Evolutionary conservation across 2,329 filamentous ascomycete species (phyloP), one percentile per base, ranked within the genome.

Genomic region (Diaporthe capsici): DNA sequence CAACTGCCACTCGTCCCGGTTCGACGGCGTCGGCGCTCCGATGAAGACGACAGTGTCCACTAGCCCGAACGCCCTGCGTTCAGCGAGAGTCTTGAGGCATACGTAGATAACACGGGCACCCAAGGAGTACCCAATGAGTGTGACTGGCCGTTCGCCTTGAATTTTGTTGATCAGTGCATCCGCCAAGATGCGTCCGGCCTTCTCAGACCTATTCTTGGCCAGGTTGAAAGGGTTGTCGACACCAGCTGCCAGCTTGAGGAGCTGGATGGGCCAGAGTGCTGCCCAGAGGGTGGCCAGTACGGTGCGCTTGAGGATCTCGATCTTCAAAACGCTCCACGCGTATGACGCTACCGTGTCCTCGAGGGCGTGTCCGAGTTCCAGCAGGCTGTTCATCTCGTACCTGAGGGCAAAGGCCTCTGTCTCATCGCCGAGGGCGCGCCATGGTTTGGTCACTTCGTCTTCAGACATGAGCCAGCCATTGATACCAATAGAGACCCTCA

Each of bases 11-110:
- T 95, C 91, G 1, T 88, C 88, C 0, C 90, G 84, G 60, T 93
- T 90, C 0, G 93, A 94, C 0, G 96, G 95, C 0, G 93, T 91
- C 0, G 96, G 95, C 0, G 94, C 90, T 3, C 96, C 96, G 75
- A 98, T 94, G 8, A 98, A 84, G 5, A 98, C 92, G 2, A 94
- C 95, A 22, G 92, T 93, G 80, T 98, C 96, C 31, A 98, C 86
- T 1, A 98, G 85, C 0, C 96, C 96, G 80, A 97, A 98, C 0
- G 94, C 95, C 74, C 91, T 90, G 57, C 95, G 90, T 81, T 95
- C 92, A 0, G 95, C 94, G 17, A 98, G 89, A 13, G 88, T 91
- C 80, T 93, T 91, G 3, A 98, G 88, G 79, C 96, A 98, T 1
- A 93, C 91, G 83, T 94, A 98, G 65, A 98, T 95, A 17, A 97